Percentiles rank a stretch among this genome's conserved stretches.
Conservation (phyloP, 2,329 filamentous ascomycete genomes). For the Fusarium falciforme region DNA sequence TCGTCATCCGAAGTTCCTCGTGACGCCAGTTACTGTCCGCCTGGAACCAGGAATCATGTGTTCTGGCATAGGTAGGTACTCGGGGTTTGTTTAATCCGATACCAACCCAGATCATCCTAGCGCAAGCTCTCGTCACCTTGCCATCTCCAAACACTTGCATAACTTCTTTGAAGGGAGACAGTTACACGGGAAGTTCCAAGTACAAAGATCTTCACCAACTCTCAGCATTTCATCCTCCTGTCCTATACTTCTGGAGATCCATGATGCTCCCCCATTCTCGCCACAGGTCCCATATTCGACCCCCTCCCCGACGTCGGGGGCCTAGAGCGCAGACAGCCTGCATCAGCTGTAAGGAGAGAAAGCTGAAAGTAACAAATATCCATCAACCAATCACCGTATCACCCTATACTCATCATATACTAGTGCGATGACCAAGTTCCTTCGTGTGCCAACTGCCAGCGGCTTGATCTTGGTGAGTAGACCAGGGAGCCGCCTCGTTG, state of each 20-base stretch:
- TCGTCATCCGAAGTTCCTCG: neutral
- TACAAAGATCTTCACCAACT: too few relatives aligned
- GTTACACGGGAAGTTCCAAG: neutral
- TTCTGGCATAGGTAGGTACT: neutral
- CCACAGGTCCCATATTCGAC: neutral
- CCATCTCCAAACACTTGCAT: neutral
- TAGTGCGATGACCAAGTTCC: constrained; percentile 21
- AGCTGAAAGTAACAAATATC: neutral
- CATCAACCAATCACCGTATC: neutral
- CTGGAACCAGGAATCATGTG: neutral
- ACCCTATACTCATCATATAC: neutral
- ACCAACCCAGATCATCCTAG: neutral
- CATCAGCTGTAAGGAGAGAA: constrained; percentile 16
- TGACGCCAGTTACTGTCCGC: neutral
- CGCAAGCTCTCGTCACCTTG: neutral
- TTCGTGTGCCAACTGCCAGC: constrained; percentile 7
- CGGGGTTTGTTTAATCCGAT: neutral
- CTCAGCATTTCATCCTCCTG: neutral
- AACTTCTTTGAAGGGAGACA: neutral
- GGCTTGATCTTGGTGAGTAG: neutral
- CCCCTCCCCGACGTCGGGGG: neutral
- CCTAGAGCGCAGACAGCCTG: constrained; percentile 2
- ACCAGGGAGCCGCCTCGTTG: rapidly evolving
- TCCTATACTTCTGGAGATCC: neutral
- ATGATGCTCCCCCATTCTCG: neutral